These are phyloP conservation scores for Tuber aestivum DNA, from an alignment of 495 filamentous ascomycete genomes.

Conservation along the genomic window DNA sequence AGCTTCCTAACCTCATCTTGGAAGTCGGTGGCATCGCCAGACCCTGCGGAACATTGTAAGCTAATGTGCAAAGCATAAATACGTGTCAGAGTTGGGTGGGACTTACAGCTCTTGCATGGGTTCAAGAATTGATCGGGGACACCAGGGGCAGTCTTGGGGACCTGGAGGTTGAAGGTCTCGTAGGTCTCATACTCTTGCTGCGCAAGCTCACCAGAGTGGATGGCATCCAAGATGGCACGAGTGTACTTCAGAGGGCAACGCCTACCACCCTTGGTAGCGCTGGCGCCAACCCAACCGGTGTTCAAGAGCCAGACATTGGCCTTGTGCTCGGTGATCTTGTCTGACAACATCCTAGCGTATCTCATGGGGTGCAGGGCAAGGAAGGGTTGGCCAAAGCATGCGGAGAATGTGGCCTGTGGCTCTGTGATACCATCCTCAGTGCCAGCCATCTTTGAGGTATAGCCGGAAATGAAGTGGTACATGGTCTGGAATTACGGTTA, in stretches of 20 bases:
- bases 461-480: conserved; percentile 99
- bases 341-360: conserved; percentile 94
- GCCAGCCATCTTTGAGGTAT: conserved; percentile 99
- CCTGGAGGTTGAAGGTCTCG: conserved; percentile 90
- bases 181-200: conserved; percentile 90
- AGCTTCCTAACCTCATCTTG: conserved; percentile 81
- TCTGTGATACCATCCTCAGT: conserved; percentile 95
- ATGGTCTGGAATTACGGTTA: conserved; percentile 54
- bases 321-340: conserved; percentile 92
- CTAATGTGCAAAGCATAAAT: background rate
- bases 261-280: conserved; percentile 89
- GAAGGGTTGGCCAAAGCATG: conserved; percentile 99
- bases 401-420: conserved; percentile 97
- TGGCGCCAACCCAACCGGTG: conserved; percentile 98
- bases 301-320: conserved; percentile 98
- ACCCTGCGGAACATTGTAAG: conserved; percentile 45
- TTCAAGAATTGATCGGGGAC: conserved; percentile 90
- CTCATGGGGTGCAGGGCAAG: conserved; percentile 98
- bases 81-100: background rate
- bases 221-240: conserved; percentile 93
- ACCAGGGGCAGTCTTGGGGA: conserved; percentile 76
- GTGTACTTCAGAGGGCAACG: conserved; percentile 99
- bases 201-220: conserved; percentile 91
- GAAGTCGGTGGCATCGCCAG: conserved; percentile 68
- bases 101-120: conserved; percentile 71